These are phyloP conservation scores for Plasmodium gonderi DNA, from an alignment of 169 alveolate species.

Conservation along the genomic window DNA sequence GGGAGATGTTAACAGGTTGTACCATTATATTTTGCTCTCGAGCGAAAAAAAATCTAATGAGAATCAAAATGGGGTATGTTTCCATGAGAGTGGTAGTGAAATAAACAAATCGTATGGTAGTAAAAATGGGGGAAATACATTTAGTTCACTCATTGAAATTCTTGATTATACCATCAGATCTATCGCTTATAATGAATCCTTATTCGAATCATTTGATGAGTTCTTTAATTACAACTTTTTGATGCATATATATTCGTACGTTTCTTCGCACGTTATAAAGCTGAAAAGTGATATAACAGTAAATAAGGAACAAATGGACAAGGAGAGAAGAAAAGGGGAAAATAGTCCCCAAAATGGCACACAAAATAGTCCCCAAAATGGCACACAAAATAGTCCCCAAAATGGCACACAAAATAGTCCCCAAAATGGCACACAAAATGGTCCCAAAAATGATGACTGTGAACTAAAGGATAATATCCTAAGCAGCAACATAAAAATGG, in stretches of 20 bases:
- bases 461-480: slow-evolving; percentile 28
- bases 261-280: slow-evolving; percentile 42
- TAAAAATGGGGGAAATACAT: background rate
- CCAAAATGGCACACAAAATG: too few species aligned
- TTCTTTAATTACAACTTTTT: slow-evolving; percentile 48
- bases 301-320: background rate
- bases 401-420: too few species aligned
- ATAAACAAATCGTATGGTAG: background rate
- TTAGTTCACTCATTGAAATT: background rate
- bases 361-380: background rate
- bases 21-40: background rate
- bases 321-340: background rate
- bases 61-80: background rate
- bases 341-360: background rate
- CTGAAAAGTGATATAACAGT: background rate
- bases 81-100: background rate
- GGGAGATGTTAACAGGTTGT: background rate
- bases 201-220: slow-evolving; percentile 30
- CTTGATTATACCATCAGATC: background rate
- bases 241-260: slow-evolving; percentile 54
- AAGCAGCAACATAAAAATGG: slow-evolving; percentile 46
- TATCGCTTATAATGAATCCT: background rate
- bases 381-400: background rate
- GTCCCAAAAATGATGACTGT: background rate
- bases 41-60: background rate